A percentile compares a stretch with the other conserved stretches of the same genome.
These are phyloP conservation scores for Fusarium sp. DNA, from an alignment of 2,329 filamentous ascomycete species.

Conservation along the genomic window DNA sequence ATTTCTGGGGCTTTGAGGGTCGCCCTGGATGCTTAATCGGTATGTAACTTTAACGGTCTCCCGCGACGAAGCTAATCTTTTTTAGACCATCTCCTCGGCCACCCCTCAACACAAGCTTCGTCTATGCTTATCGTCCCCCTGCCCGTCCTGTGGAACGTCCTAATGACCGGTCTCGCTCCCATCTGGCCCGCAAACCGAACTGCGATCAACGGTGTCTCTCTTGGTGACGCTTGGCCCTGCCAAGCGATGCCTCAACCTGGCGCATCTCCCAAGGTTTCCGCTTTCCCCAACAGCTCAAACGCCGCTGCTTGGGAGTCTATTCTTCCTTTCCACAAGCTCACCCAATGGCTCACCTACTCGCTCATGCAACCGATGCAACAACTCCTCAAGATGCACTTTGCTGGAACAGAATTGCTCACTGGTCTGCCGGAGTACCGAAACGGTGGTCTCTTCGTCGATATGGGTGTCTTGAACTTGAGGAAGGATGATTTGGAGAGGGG, in stretches of 20 bases:
- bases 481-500: constrained; percentile 75
- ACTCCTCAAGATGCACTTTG: constrained; percentile 82
- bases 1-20: constrained; percentile 85
- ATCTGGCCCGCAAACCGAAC: constrained; percentile 94
- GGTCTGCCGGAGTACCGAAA: constrained; percentile 94
- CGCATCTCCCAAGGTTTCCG: constrained; percentile 50
- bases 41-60: constrained; percentile 54
- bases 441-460: constrained; percentile 86
- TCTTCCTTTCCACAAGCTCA: constrained; percentile 92
- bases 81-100: constrained; percentile 88
- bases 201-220: constrained; percentile 83
- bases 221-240: constrained; percentile 96
- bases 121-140: constrained; percentile 88
- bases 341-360: constrained; percentile 94
- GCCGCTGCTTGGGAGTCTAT: constrained; percentile 74
- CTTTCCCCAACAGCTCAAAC: constrained; percentile 41
- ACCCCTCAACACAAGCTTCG: constrained; percentile 88
- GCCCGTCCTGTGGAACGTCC: constrained; percentile 87
- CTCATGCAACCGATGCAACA: constrained; percentile 91
- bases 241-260: constrained; percentile 76
- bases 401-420: constrained; percentile 83
- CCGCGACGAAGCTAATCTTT: constrained; percentile 28
- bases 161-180: constrained; percentile 85
- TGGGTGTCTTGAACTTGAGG: constrained; percentile 83
- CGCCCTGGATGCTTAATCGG: constrained; percentile 95